These are phyloP conservation scores for Polytrichum commune DNA, from an alignment of 225 moss, liverwort and hornwort genomes.

Conservation along the genomic window DNA sequence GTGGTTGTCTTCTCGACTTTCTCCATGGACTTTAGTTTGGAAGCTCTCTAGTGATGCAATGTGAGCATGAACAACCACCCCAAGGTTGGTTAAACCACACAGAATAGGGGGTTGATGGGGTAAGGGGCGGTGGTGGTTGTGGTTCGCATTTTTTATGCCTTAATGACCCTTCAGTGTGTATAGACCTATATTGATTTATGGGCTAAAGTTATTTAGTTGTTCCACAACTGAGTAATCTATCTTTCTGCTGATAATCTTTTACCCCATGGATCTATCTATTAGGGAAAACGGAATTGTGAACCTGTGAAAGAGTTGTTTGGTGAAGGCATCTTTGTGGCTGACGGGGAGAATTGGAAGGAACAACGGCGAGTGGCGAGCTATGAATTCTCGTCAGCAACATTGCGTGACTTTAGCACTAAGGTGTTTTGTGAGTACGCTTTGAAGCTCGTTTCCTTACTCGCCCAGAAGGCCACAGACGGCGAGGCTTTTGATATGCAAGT, in stretches of 20 bases:
- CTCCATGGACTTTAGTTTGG: too few relatives aligned
- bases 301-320: constrained; percentile 18
- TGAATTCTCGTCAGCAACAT: constrained; percentile 20
- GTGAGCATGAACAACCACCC: too few relatives aligned
- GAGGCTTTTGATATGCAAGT: constrained; percentile 15
- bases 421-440: constrained; percentile 16
- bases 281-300: neutral
- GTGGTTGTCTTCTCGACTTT: too few relatives aligned
- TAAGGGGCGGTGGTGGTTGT: too few relatives aligned
- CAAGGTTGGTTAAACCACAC: too few relatives aligned
- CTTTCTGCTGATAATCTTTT: neutral
- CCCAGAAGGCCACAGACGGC: neutral
- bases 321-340: constrained; percentile 26
- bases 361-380: constrained; percentile 35
- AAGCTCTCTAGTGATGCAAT: too few relatives aligned
- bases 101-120: too few relatives aligned
- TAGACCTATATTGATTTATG: neutral
- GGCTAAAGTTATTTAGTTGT: neutral
- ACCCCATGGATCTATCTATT: neutral
- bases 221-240: neutral
- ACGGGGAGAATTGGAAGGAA: constrained; percentile 32
- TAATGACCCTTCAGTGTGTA: too few relatives aligned
- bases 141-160: too few relatives aligned
- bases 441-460: constrained; percentile 11
- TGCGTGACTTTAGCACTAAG: constrained; percentile 21